These are phyloP conservation scores for Tolypocladium inflatum DNA, from an alignment of 2,329 filamentous ascomycete genomes.

Conservation along the genomic window DNA sequence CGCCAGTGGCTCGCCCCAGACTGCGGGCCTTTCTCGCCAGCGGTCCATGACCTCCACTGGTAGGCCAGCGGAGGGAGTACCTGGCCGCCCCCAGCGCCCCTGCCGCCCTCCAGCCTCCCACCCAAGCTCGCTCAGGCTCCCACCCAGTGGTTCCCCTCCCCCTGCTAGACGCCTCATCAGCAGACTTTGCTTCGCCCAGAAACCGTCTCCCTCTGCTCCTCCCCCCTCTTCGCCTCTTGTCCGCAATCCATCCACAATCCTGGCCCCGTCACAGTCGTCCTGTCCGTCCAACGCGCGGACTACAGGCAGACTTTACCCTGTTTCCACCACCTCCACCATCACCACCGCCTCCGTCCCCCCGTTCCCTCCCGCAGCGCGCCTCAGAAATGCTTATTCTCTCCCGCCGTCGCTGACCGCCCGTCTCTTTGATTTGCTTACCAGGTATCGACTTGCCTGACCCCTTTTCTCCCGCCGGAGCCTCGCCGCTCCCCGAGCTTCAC, in stretches of 20 bases:
- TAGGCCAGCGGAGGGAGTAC: too few species aligned
- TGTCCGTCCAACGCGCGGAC: not conserved
- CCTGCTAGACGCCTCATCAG: constrained; percentile 7
- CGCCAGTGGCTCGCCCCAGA: not conserved
- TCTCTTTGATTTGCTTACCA: constrained; percentile 6
- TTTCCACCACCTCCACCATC: not conserved
- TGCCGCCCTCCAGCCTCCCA: constrained; percentile 1
- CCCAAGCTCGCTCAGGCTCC: not conserved
- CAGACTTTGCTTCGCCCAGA: constrained; percentile 11
- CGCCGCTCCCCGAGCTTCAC: constrained; percentile 9
- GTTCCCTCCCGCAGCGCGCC: constrained; percentile 2
- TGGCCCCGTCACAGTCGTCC: not conserved
- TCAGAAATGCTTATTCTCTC: constrained; percentile 11
- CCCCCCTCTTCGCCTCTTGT: not conserved
- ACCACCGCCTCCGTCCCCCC: not conserved
- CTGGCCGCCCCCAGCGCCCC: not conserved
- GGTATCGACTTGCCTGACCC: constrained; percentile 5
- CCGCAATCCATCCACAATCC: not conserved
- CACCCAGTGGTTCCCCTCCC: constrained; percentile 2
- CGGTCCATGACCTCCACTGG: not conserved
- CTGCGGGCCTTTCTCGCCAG: not conserved
- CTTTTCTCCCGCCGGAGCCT: constrained; percentile 7
- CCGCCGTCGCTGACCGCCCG: constrained; percentile 10
- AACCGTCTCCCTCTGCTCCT: constrained; percentile 2
- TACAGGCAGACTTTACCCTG: not conserved